Base-by-base conservation (phyloP, 257 asterid species). In the Rhazya stricta region DNA sequence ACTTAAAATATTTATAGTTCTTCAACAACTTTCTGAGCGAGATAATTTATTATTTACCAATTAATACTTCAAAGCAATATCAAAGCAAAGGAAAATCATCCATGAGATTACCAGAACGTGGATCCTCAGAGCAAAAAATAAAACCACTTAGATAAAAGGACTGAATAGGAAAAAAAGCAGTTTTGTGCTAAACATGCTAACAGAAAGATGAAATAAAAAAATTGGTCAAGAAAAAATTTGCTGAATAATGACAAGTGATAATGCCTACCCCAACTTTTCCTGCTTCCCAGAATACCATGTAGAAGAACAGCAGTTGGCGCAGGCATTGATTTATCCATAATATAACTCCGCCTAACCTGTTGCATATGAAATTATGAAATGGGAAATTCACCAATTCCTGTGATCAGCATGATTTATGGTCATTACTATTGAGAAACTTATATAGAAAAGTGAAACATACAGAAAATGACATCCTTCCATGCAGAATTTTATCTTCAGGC, bases 281-380 rank as follows among this genome's bases (percentile, higher is more conserved):
- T 88, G 94, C 97, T 78, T 69, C 99, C 99, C 36, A 94, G 86
- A 84, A 94, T 94, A 74, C 99, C 99, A 84, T 94, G 99, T 87
- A 94, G 79, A 81, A 94, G 96, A 82, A 94, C 91, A 77, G 97
- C 98, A 69, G 98, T 94, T 73, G 97, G 99, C 41, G 99, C 85
- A 71, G 98, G 96, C 27, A 83, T 85, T 66, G 94, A 79, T 83
- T 83, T 87, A 81, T 84, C 87, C 89, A 84, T 37, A 81, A 94
- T 92, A 84, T 90, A 89, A 85, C 97, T 94, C 99, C 99, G 92
- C 72, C 91, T 87, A 72, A 90, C 97, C 98, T 94, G 76, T 56
- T 78, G 76, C 58, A 76, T 41, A 53, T 70, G 12, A n/a, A n/a
- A n/a, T n/a, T 48, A 25, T 18, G 67, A 53, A 21, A 71, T 18